Percentiles rank a stretch among this genome's conserved stretches.
Evolutionary conservation across 495 filamentous ascomycete genomes (phyloP).

Genomic region (Trypethelium eluteriae): DNA sequence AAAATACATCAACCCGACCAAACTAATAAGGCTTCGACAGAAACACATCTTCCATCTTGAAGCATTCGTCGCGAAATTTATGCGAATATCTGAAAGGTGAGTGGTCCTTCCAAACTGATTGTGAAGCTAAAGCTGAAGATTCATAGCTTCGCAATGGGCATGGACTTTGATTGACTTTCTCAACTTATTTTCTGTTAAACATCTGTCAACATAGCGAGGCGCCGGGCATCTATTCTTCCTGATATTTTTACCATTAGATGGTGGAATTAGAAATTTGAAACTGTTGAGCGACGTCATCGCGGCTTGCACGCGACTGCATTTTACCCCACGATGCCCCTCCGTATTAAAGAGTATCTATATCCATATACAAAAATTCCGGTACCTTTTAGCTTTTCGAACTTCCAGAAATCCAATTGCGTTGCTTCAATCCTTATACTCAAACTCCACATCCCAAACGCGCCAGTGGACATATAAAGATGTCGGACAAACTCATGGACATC

Average conservation of each 20-base stretch:
- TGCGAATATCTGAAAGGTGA: constrained; percentile 82
- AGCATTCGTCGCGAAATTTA: constrained; percentile 96
- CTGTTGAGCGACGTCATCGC: not conserved
- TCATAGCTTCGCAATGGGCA: constrained; percentile 74
- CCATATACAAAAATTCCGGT: no score
- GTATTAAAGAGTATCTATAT: no score
- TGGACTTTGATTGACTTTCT: constrained; percentile 54
- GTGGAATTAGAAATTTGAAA: not conserved
- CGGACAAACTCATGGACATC: constrained; percentile 49
- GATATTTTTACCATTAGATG: not conserved
- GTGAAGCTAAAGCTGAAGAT: constrained; percentile 17
- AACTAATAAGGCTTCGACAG: constrained; percentile 26
- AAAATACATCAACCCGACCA: not conserved
- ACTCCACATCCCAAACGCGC: constrained; percentile 25
- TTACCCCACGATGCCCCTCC: not conserved
- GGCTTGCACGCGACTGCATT: not conserved
- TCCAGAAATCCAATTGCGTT: not conserved
- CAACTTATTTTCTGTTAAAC: constrained; percentile 26
- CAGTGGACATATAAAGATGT: constrained; percentile 24
- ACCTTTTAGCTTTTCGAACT: not conserved
- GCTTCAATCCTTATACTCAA: not conserved
- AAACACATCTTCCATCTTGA: constrained; percentile 98
- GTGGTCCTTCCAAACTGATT: constrained; percentile 16
- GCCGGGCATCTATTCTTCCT: not conserved
- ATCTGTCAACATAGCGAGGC: constrained; percentile 11